Evolutionary conservation across 495 filamentous ascomycete genomes (phyloP).

Genomic region (Trichoderma orchidacearum): DNA sequence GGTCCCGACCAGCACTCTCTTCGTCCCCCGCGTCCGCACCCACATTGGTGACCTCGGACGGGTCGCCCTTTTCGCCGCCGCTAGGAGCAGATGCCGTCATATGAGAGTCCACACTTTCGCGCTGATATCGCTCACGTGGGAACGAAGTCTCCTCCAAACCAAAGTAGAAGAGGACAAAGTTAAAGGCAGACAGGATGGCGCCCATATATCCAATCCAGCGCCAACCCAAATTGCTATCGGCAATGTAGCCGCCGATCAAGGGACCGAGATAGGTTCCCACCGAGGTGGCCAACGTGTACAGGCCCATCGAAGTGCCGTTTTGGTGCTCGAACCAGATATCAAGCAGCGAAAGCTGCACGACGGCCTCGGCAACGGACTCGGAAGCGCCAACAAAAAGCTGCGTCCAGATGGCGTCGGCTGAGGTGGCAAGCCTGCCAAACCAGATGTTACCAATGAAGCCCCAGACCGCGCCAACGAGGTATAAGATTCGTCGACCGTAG

Average conservation of each 20-base stretch:
- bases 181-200: neutral
- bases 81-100: neutral
- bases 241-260: neutral
- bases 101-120: neutral
- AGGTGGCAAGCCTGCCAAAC: neutral
- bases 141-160: neutral
- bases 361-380: neutral
- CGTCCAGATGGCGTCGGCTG: neutral
- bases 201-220: neutral
- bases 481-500: neutral
- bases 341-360: neutral
- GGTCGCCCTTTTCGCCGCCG: neutral
- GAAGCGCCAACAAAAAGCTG: neutral
- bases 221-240: neutral
- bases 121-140: neutral
- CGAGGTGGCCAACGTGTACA: neutral
- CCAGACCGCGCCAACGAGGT: neutral
- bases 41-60: neutral
- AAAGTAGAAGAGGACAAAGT: neutral
- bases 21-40: neutral
- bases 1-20: neutral
- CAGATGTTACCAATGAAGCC: neutral
- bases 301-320: neutral
- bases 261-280: neutral
- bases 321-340: neutral